Base-by-base conservation (phyloP, 2,329 filamentous ascomycete genomes). In the Tolypocladium ovalisporum region DNA sequence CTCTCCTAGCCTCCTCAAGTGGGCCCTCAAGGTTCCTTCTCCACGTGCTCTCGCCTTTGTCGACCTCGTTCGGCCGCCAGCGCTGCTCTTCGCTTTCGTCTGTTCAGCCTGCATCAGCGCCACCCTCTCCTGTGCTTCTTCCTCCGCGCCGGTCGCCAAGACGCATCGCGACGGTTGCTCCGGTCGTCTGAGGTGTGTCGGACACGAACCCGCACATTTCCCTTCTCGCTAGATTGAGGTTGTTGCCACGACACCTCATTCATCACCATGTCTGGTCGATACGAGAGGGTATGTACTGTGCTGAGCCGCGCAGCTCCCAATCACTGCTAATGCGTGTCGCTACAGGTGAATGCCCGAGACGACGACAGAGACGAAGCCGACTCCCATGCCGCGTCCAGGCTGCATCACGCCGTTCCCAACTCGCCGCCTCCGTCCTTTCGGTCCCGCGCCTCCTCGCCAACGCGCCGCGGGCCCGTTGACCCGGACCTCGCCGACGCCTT, bases 401-500 rank as follows among this genome's bases (percentile, higher is more conserved):
- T 54, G 9, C 65, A 69, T 67, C 70, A 71, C 35, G 69, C 71
- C 47, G 70, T 79, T 61, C 81, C 82, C 42, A 79, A 75, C 70
- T 87, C 84, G 34, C 84, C 85, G 54, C 85, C 85, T 40, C 93
- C 93, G 2, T 97, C 93, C 1, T 97, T 97, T 73, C 90, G 86
- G 70, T 97, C 92, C 52, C 84, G 89, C 68, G 80, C 87, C 36
- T 90, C 90, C 74, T 75, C 78, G 77, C 71, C 65, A 54, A 73
- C 71, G 57, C 74, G 71, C 55, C 68, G 66, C 56, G 70, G 66
- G 60, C 70, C 66, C 10, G 87, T 90, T 60, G 86, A 96, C 66
- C 80, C 88, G 60, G 87, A 89, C n/a, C 81, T 99, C 17, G 90
- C 89, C 64, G 93, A 97, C 69, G 91, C 94, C 1, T 99, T 99